Evolutionary conservation across 2,329 filamentous ascomycete genomes (phyloP), one percentile per base, ranked within the genome.

Genomic region (Huntiella moniliformis): DNA sequence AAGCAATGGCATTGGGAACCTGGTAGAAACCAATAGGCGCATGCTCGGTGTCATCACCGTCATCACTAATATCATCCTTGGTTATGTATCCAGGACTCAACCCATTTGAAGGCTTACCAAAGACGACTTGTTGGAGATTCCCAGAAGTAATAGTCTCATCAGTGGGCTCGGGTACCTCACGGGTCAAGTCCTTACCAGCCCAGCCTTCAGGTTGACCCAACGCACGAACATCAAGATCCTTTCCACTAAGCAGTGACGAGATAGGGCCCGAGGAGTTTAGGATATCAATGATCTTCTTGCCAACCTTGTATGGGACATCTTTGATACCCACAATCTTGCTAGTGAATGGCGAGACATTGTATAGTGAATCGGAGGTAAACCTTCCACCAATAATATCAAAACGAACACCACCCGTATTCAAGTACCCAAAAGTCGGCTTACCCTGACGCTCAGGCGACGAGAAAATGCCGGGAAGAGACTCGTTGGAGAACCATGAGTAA

Each of bases 341-440:
- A 2, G 74, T 76, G 58, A 98, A 98, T 0, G 91, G 91, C 6
- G 82, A 92, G 22, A 96, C 71, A 35, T 88, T 79, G 57, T 77
- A 96, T 0, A 82, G 84, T 3, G 79, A 80, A 58, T 98, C 91
- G 35, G 77, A 75, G 0, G 91, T 96, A 57, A 96, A 96, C 0
- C 79, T 67, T 0, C 91, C 91, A 59, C 88, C 77, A 68, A 95
- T 93, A 51, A 98, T 82, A 59, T 98, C 91, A 60, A 96, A 98
- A 38, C 91, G 82, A 53, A 98, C 77, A 3, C 82, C 83, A 18
- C 91, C 91, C 0, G 84, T 94, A 61, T 98, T 98, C 47, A 82
- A 68, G 43, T 96, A 74, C 28, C 79, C 77, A 8, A 96, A 63
- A 5, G 74, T 71, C 7, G 85, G 70, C 36, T 71, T 67, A 47